Conservation (phyloP, 208 protist species). For the Leishmania amazonensis region DNA sequence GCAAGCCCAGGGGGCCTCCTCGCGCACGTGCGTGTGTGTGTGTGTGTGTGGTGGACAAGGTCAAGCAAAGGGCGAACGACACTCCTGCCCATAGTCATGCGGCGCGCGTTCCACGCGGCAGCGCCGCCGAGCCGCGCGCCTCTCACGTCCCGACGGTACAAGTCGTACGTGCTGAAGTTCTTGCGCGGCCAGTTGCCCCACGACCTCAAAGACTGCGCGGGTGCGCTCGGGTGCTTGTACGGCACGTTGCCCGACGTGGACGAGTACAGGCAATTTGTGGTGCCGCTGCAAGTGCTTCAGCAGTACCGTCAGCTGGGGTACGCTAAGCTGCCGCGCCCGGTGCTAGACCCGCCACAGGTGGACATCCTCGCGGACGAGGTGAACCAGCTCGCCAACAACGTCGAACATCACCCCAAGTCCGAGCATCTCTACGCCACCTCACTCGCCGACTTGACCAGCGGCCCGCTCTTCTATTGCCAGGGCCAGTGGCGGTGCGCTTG, state of each 20-base stretch:
- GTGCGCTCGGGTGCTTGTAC: constrained; percentile 83
- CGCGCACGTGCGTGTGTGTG: background rate
- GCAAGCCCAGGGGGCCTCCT: background rate
- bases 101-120: constrained; percentile 1
- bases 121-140: background rate
- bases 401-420: constrained; percentile 83
- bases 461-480: constrained; percentile 86
- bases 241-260: constrained; percentile 83
- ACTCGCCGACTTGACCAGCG: constrained; percentile 70
- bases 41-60: background rate
- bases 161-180: constrained; percentile 86
- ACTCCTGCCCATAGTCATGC: background rate
- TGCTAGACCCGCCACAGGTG: constrained; percentile 68
- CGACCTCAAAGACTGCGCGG: constrained; percentile 85
- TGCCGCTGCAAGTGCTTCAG: constrained; percentile 61
- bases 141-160: constrained; percentile 31
- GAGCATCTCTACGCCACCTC: constrained; percentile 83
- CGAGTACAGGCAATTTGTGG: constrained; percentile 83
- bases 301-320: constrained; percentile 82
- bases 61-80: background rate
- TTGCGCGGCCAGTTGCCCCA: constrained; percentile 71
- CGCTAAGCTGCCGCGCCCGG: constrained; percentile 65
- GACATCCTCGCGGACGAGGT: constrained; percentile 85
- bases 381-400: constrained; percentile 82
- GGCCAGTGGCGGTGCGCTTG: constrained; percentile 83